Percentiles rank a stretch among this genome's conserved stretches.
Conservation (phyloP, 768 basidiomycete genomes). For the Mycena sanguinolenta region DNA sequence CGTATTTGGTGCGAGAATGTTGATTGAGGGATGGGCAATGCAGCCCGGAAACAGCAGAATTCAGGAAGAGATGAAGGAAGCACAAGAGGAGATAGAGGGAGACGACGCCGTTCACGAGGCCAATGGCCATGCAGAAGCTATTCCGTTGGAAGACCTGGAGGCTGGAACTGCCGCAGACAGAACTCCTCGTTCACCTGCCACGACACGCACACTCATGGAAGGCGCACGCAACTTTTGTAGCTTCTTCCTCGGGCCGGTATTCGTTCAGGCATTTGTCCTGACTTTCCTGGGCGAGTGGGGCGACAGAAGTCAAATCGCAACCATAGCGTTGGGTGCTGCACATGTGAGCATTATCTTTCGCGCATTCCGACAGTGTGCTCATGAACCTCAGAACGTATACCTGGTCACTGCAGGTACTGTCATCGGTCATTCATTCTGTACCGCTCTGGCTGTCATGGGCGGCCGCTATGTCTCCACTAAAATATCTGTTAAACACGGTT, state of each 20-base stretch:
- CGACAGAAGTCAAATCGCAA: constrained; percentile 96
- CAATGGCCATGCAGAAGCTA: constrained; percentile 50
- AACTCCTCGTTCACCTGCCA: constrained; percentile 36
- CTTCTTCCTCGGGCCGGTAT: constrained; percentile 89
- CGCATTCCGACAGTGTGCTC: constrained; percentile 7
- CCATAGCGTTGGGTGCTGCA: constrained; percentile 94
- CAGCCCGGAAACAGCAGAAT: constrained; percentile 83
- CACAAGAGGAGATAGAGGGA: constrained; percentile 94
- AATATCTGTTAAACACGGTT: constrained; percentile 95
- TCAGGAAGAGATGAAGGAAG: constrained; percentile 94
- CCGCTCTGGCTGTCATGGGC: constrained; percentile 91
- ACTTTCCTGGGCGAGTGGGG: constrained; percentile 99
- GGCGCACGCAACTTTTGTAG: constrained; percentile 87
- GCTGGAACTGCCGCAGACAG: constrained; percentile 46
- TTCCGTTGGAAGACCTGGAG: constrained; percentile 84
- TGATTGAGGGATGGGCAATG: constrained; percentile 88
- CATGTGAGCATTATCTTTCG: constrained; percentile 80
- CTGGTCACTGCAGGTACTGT: constrained; percentile 92
- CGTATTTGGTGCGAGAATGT: constrained; percentile 91
- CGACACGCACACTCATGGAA: constrained; percentile 53
- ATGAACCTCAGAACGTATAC: constrained; percentile 80
- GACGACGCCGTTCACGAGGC: constrained; percentile 69
- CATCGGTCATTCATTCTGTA: constrained; percentile 89
- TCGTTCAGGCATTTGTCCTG: constrained; percentile 93
- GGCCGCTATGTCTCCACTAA: constrained; percentile 94